Evolutionary conservation across 805 yeast species (phyloP).

Genomic region (Wickerhamomyces chambardii): DNA sequence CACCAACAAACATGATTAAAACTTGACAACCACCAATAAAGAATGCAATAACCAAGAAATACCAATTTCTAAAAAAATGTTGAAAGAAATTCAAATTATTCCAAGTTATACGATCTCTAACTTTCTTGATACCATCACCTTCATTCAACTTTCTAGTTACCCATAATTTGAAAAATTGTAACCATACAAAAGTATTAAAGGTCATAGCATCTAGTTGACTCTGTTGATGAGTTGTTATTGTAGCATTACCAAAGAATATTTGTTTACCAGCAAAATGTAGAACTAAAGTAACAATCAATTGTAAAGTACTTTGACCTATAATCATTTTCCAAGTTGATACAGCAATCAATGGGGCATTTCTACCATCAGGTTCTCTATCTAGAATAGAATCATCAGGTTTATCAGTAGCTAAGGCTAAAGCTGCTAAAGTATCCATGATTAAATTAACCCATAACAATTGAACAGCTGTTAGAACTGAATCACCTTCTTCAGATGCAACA

Average conservation of each 20-base stretch:
- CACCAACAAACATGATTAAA: conserved; percentile 93
- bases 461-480: conserved; percentile 92
- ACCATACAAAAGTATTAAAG: conserved; percentile 95
- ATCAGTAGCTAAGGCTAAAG: conserved; percentile 95
- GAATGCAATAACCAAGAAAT: conserved; percentile 62
- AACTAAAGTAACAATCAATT: conserved; percentile 69
- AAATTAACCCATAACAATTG: conserved; percentile 96
- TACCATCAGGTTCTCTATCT: conserved; percentile 76
- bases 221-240: conserved; percentile 31
- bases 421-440: conserved; percentile 98
- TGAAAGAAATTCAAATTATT: conserved; percentile 76
- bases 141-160: conserved; percentile 89
- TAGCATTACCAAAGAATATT: conserved; percentile 36
- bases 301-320: conserved; percentile 74
- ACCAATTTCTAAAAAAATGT: conserved; percentile 75
- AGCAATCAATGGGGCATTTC: conserved; percentile 70
- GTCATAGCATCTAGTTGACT: conserved; percentile 74
- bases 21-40: conserved; percentile 82
- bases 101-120: conserved; percentile 48
- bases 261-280: conserved; percentile 71
- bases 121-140: conserved; percentile 54
- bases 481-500: conserved; percentile 69
- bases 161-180: conserved; percentile 89
- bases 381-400: conserved; percentile 82
- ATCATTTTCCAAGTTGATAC: conserved; percentile 99